Conservation (phyloP, 176 grass and related monocot species). For the Aegilops bicornis region DNA sequence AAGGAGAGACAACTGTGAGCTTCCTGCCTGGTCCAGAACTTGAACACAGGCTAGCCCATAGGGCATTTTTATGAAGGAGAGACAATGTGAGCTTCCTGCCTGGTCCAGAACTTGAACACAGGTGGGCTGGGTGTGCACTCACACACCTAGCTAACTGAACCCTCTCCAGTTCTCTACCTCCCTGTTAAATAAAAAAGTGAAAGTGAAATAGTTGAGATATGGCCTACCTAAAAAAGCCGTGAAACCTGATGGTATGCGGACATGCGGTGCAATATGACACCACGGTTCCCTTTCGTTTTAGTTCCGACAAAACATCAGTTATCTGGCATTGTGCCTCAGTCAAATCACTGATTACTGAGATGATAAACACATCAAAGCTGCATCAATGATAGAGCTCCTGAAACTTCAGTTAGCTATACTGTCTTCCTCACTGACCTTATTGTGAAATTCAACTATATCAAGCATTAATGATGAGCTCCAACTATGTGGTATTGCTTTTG, state of each 20-base stretch:
- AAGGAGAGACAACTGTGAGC: not conserved
- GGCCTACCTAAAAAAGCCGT: constrained; percentile 5
- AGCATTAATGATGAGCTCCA: constrained; percentile 23
- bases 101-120: not conserved
- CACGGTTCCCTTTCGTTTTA: constrained; percentile 28
- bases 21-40: not conserved
- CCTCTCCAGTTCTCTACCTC: not conserved
- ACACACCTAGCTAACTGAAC: not conserved
- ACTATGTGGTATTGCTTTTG: constrained; percentile 35
- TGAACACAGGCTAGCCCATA: not conserved
- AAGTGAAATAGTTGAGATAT: constrained; percentile 29
- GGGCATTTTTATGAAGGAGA: no score
- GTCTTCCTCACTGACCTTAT: constrained; percentile 18
- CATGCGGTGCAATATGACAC: constrained; percentile 12
- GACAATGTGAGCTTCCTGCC: no score
- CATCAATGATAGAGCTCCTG: constrained; percentile 28
- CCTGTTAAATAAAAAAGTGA: constrained; percentile 2
- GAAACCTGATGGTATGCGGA: not conserved
- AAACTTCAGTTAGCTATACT: constrained; percentile 30
- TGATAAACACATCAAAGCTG: constrained; percentile 3
- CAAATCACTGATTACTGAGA: not conserved
- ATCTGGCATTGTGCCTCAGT: constrained; percentile 23
- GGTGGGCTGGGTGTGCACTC: not conserved
- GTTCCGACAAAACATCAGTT: constrained; percentile 16
- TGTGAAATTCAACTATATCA: constrained; percentile 28